phyloP scores from a whole-genome alignment of 129 eudicot species.

The Helichrysum umbraculigerum region DNA sequence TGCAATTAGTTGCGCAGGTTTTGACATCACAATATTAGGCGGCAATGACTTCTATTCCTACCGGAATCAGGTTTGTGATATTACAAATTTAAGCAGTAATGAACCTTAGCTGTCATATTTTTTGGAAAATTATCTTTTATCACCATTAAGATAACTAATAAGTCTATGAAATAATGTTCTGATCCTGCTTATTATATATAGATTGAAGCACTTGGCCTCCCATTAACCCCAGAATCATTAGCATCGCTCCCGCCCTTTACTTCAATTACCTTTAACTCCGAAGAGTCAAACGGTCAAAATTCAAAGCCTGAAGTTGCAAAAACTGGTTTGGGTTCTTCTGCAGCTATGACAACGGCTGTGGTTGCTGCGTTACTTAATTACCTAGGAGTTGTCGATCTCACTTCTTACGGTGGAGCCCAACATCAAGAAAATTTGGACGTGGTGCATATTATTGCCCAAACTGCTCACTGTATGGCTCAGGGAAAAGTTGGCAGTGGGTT shows the following conservation, averaged over 20 bases:
- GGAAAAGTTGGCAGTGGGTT: conserved; percentile 99
- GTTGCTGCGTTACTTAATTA: conserved; percentile 94
- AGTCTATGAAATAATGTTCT: conserved; percentile 2
- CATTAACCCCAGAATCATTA: conserved; percentile 78
- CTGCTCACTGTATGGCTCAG: conserved; percentile 95
- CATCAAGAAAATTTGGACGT: conserved; percentile 58
- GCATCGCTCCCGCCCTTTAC: conserved; percentile 77
- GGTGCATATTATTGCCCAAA: conserved; percentile 88
- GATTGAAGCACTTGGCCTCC: conserved; percentile 94
- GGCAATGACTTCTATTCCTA: conserved; percentile 95
- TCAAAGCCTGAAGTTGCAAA: conserved; percentile 97
- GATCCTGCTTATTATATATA: conserved; percentile 22
- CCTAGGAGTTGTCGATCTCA: conserved; percentile 70
- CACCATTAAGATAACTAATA: neutral
- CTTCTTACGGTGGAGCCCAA: conserved; percentile 39
- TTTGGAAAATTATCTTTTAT: neutral
- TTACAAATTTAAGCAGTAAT: neutral
- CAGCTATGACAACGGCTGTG: conserved; percentile 97
- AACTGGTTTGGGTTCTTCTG: conserved; percentile 97
- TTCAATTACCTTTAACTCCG: conserved; percentile 72
- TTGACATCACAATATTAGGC: conserved; percentile 86
- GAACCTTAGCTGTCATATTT: neutral
- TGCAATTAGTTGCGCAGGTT: conserved; percentile 67
- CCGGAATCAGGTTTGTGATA: conserved; percentile 71
- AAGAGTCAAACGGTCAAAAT: conserved; percentile 47